Evolutionary conservation across 805 yeast species (phyloP).

Genomic region (Kodamaea laetipori): DNA sequence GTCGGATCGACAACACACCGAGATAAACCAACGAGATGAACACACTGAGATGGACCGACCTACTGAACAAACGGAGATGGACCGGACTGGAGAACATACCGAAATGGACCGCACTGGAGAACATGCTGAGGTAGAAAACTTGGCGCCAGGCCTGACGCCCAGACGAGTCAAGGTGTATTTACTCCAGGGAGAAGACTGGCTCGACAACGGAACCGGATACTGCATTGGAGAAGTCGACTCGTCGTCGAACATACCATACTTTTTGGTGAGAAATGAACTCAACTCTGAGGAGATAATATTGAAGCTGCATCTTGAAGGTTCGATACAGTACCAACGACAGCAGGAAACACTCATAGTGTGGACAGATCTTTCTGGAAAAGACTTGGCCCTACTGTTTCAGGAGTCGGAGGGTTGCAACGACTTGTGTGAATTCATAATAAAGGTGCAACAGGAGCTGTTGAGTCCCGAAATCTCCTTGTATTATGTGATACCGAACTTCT

Average conservation of each 20-base stretch:
- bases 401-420: conserved; percentile 87
- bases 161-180: conserved; percentile 91
- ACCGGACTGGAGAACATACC: too few relatives aligned
- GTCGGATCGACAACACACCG: too few relatives aligned
- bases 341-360: conserved; percentile 93
- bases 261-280: conserved; percentile 73
- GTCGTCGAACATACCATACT: conserved; percentile 48
- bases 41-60: too few relatives aligned
- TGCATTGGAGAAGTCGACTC: conserved; percentile 69
- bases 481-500: conserved; percentile 55
- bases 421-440: conserved; percentile 76
- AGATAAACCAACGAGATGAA: too few relatives aligned
- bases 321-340: conserved; percentile 85
- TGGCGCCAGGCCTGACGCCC: conserved; percentile 37
- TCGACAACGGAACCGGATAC: conserved; percentile 89
- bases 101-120: too few relatives aligned
- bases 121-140: neutral
- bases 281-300: conserved; percentile 60
- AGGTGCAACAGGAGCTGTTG: conserved; percentile 56
- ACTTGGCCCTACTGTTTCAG: conserved; percentile 88
- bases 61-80: too few relatives aligned
- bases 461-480: conserved; percentile 68
- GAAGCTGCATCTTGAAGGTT: conserved; percentile 67
- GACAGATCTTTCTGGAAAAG: conserved; percentile 76
- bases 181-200: conserved; percentile 80